phyloP scores from a whole-genome alignment of 2,329 filamentous ascomycete genomes.

The Phaeosphaeria sp. region DNA sequence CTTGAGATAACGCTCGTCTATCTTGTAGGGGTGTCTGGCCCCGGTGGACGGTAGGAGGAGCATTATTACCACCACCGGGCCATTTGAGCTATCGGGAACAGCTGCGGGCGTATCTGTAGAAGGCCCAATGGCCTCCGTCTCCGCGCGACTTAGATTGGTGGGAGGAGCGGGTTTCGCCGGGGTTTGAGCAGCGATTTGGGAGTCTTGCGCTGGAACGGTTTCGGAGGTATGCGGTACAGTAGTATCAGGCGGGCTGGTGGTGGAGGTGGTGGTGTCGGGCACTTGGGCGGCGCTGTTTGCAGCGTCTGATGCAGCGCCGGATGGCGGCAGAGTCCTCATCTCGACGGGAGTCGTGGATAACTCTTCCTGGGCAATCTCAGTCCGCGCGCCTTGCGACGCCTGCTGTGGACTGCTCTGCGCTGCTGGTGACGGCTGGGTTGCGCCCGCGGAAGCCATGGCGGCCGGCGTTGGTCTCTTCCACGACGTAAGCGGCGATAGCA shows the following conservation, averaged over 20 bases:
- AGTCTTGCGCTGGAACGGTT: conserved; percentile 13
- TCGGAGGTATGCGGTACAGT: conserved; percentile 18
- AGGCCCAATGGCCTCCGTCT: conserved; percentile 56
- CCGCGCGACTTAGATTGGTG: conserved; percentile 42
- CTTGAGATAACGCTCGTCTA: conserved; percentile 83
- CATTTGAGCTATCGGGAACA: conserved; percentile 47
- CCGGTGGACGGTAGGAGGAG: conserved; percentile 77
- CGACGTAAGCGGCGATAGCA: conserved; percentile 26
- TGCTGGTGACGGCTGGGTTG: conserved; percentile 34
- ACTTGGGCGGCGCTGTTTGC: conserved; percentile 19
- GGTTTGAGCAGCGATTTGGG: conserved; percentile 18
- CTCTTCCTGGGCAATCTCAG: conserved; percentile 28
- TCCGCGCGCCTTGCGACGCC: conserved; percentile 24
- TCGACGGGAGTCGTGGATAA: conserved; percentile 41
- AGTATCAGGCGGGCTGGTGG: conserved; percentile 17
- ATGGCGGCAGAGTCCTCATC: conserved; percentile 39
- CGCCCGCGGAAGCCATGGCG: conserved; percentile 39
- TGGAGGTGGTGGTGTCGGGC: conserved; percentile 19
- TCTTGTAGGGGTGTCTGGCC: conserved; percentile 85
- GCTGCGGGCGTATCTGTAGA: conserved; percentile 52
- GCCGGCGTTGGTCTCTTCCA: conserved; percentile 22
- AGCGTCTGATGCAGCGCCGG: conserved; percentile 22
- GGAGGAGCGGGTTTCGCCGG: conserved; percentile 32
- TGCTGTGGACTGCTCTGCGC: conserved; percentile 33
- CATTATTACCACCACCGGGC: conserved; percentile 72